Evolutionary conservation across 2,329 filamentous ascomycete species (phyloP), one percentile per base, ranked within the genome.

Genomic region (Sporothrix protearum): DNA sequence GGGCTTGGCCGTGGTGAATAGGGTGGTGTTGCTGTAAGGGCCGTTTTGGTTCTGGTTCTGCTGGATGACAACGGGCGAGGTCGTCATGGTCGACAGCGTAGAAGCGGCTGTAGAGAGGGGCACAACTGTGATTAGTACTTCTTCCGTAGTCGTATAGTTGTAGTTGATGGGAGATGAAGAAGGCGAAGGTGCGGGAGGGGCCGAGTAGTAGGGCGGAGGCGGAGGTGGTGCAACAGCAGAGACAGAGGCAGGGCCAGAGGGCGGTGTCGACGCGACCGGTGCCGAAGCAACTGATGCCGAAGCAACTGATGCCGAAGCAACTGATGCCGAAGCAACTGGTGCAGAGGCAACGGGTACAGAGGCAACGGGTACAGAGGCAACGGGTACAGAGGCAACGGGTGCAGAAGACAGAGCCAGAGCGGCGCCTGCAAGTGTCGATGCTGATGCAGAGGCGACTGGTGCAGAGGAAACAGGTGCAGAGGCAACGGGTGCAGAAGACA

Each of bases 81-180:
- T 22, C 6, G 64, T 51, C 10, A 16, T 51, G 16, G 47, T 12
- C 16, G 55, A 19, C 30, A 45, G 25, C 8, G 69, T 71, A 30
- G 42, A 39, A n/a, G 67, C 25, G 39, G 45, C 69, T 73, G 69
- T 33, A 69, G 64, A 57, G 9, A 61, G 36, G 19, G 71, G 57
- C 28, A 66, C 71, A 66, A 72, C 63, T 64, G 69, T 68, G 64
- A 73, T 73, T 73, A 71, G 71, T 59, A 73, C 64, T 68, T 73
- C n/a, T 39, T 42, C 39, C 36, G 71, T 71, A 33, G 39, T 36
- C 30, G 57, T 69, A 12, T 28, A 33, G 51, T 22, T 19, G 71
- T 68, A 70, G 71, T 36, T 61, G 71, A 61, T 61, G 22, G 39
- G 7, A 14, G 30, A 25, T 16, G 51, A 42, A n/a, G 39, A 10